Base-by-base conservation (phyloP, 495 filamentous ascomycete genomes). In the Neurospora terricola region DNA sequence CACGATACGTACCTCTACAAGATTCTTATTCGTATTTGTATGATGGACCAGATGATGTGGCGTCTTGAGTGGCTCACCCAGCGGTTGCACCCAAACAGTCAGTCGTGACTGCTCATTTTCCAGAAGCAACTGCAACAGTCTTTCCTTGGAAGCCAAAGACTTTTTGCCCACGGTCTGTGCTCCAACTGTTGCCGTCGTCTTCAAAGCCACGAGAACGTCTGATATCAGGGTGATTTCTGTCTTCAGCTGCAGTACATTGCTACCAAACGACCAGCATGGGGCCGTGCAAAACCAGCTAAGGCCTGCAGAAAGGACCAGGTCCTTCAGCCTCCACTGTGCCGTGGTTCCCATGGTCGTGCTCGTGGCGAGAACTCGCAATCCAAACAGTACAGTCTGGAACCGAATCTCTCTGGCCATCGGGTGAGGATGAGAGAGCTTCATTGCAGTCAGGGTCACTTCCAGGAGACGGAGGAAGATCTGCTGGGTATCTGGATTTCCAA, bases 181-280 rank as follows among this genome's bases (percentile, higher is more conserved):
- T 34, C 87, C 92, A 45, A 93, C 88, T 48, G 82, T 77, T 3
- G 86, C 80, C 30, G 91, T 84, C 4, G 82, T 77, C 70, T 81
- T 86, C 72, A 99, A 79, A 37, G 89, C 87, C 66, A 82, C 81
- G 37, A 88, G 82, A 43, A 98, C 90, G 81, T 98, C 95, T 11
- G 85, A 85, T 9, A 99, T 87, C 39, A 98, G 81, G 74, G 90
- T 91, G 39, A 92, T 89, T 81, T 99, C 96, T 0, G 96, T 93
- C 81, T 96, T 98, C 38, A 98, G 86, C 78, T 98, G 96, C 9
- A 98, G 84, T 68, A 92, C 86, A 79, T 98, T 98, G 73, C 95
- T 94, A 54, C 96, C 96, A 80, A 96, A 98, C 4, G 94, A 96
- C 96, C 96, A 99, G 74, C 89, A 87, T 40, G 96, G 93, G 18